Percentiles rank a stretch among this genome's conserved stretches.
phyloP scores from a whole-genome alignment of 306 rosid genomes.

The Adenanthera pavonina region DNA sequence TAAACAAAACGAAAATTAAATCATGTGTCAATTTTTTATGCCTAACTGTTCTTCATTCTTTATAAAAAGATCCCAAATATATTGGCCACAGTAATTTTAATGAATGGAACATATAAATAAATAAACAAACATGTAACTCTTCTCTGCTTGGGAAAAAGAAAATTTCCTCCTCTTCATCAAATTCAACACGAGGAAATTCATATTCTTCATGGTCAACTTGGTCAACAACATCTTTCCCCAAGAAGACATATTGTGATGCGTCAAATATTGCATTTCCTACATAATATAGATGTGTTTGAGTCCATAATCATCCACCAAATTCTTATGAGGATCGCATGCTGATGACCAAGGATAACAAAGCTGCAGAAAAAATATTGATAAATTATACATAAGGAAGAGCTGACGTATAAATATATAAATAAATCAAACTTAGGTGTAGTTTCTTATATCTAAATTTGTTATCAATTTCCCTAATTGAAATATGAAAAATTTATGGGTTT shows the following conservation, averaged over 20 bases:
- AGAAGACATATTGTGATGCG: conserved; percentile 70
- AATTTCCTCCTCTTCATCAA: conserved; percentile 65
- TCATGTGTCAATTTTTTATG: not conserved
- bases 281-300: conserved; percentile 36
- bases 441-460: not conserved
- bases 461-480: not conserved
- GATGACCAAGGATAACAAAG: conserved; percentile 79
- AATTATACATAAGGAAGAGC: conserved; percentile 29
- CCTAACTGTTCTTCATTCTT: not conserved
- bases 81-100: conserved; percentile 2
- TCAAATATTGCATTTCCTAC: conserved; percentile 47
- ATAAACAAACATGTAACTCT: conserved; percentile 54
- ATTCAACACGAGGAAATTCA: conserved; percentile 50
- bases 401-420: not conserved
- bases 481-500: not conserved
- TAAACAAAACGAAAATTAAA: not conserved
- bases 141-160: conserved; percentile 56
- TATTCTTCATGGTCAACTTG: conserved; percentile 75
- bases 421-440: not conserved
- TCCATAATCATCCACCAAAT: conserved; percentile 5
- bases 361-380: conserved; percentile 54
- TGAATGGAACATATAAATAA: not conserved
- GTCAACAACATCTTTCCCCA: conserved; percentile 74
- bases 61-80: not conserved
- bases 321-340: conserved; percentile 78